Conservation (phyloP, 306 rosid genomes). For the Coriaria nepalensis region DNA sequence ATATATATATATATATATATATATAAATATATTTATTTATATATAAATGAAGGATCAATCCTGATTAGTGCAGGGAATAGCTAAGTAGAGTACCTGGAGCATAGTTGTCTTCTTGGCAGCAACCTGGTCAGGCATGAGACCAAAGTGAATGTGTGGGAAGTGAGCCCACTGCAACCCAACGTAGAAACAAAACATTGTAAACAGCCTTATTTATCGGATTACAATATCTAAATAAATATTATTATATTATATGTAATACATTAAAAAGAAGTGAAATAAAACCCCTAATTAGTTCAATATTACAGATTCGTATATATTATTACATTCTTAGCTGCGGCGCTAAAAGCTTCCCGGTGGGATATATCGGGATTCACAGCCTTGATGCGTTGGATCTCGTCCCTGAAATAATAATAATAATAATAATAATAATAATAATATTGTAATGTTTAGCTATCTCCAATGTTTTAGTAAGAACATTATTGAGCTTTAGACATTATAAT, state of each 20-base stretch:
- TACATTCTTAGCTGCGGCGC: slow-evolving; percentile 50
- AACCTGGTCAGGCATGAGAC: slow-evolving; percentile 85
- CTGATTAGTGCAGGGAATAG: slow-evolving; percentile 13
- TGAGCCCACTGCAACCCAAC: slow-evolving; percentile 76
- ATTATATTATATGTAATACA: not conserved
- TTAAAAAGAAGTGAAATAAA: slow-evolving; percentile 1
- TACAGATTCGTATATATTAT: not conserved
- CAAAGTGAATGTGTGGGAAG: slow-evolving; percentile 94
- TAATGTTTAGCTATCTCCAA: no score
- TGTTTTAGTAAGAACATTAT: no score
- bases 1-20: not conserved
- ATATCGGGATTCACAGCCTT: slow-evolving; percentile 44
- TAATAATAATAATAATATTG: no score
- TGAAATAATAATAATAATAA: slow-evolving; percentile 14
- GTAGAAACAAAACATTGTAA: slow-evolving; percentile 15
- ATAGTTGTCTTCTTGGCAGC: slow-evolving; percentile 63
- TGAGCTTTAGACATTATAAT: not conserved
- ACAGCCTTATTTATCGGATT: no score
- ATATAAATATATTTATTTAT: not conserved
- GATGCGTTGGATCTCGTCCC: slow-evolving; percentile 54
- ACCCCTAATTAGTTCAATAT: slow-evolving; percentile 5
- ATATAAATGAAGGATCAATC: no score
- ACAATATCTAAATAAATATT: no score
- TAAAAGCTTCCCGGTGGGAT: slow-evolving; percentile 47
- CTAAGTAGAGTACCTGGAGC: slow-evolving; percentile 29